Evolutionary conservation across 768 basidiomycete genomes (phyloP).

Genomic region (Phaeotremella skinneri): DNA sequence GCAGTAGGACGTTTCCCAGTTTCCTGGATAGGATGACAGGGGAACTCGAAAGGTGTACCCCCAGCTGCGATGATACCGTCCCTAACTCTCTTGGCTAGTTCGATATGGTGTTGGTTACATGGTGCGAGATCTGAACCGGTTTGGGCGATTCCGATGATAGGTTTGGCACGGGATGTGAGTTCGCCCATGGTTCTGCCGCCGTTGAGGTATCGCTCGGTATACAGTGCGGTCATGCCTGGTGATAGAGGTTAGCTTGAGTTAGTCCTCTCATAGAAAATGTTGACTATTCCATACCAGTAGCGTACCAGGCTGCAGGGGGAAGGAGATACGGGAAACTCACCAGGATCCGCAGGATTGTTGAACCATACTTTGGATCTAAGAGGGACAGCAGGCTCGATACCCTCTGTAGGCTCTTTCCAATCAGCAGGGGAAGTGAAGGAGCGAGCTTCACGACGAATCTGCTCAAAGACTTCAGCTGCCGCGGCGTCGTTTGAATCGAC

Average conservation of each 20-base stretch:
- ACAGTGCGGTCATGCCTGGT: constrained; percentile 39
- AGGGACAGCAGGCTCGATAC: constrained; percentile 41
- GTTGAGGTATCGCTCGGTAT: constrained; percentile 45
- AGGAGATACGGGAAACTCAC: constrained; percentile 17
- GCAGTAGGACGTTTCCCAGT: constrained; percentile 50
- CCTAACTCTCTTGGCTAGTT: constrained; percentile 48
- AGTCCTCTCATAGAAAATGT: too few species aligned
- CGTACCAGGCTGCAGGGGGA: neutral
- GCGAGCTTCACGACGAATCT: constrained; percentile 5
- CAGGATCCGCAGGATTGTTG: constrained; percentile 36
- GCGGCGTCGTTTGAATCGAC: neutral
- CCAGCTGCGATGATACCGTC: constrained; percentile 50
- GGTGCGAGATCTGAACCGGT: constrained; percentile 49
- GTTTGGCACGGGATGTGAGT: constrained; percentile 24
- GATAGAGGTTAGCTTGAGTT: neutral
- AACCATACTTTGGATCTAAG: constrained; percentile 45
- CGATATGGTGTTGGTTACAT: constrained; percentile 48
- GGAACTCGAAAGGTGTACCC: constrained; percentile 51
- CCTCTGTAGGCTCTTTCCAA: constrained; percentile 26
- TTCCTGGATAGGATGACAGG: constrained; percentile 52
- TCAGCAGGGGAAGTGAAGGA: constrained; percentile 38
- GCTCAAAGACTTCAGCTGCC: neutral
- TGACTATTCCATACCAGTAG: too few species aligned
- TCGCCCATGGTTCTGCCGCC: constrained; percentile 31
- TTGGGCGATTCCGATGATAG: constrained; percentile 49